Base-by-base conservation (phyloP, 176 grass and related monocot genomes). In the Eragrostis curvula region DNA sequence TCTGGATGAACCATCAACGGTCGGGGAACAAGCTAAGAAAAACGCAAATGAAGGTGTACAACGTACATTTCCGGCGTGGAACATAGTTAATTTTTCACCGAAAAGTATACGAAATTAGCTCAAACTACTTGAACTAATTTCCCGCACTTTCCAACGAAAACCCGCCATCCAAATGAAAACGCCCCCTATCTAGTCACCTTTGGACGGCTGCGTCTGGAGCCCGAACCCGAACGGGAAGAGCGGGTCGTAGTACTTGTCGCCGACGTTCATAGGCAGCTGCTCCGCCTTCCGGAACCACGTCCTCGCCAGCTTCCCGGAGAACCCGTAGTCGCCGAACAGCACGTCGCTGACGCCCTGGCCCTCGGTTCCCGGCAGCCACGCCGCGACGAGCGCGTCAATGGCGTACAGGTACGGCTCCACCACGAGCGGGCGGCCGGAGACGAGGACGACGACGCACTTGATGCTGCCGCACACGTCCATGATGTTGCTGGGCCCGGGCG, bases 251-350 rank as follows among this genome's bases (percentile, higher is more conserved):
- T 92, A 67, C 59, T 61, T 27, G 83, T 97, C 94, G 5, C 94
- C 94, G 9, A 85, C 85, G 75, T 92, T 97, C 94, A 97, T 97
- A 36, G 94, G 94, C 64, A 97, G 89, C 81, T 97, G 94, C 18
- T 94, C 89, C 60, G 87, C 95, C 0, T 89, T 89, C 85, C 71
- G 92, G 85, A 97, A 97, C 95, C 95, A 97, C 21, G 95, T 97
- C 56, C 95, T 46, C 4, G 92, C 47, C 39, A 94, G 88, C 80
- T 94, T 97, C 5, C 90, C 95, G 0, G 83, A 82, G 83, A 97
- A 97, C 55, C 85, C 94, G 14, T 92, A 92, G 83, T 97, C 92
- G 0, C 94, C 94, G 21, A 92, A 98, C 21, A 98, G 87, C 20
- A 86, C 84, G 71, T 98, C 96, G 8, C 86, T 88, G 1, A 98